Evolutionary conservation across 1,139 yeast genomes (phyloP), one percentile per base, ranked within the genome.

Genomic region (Taiozyma onychis): DNA sequence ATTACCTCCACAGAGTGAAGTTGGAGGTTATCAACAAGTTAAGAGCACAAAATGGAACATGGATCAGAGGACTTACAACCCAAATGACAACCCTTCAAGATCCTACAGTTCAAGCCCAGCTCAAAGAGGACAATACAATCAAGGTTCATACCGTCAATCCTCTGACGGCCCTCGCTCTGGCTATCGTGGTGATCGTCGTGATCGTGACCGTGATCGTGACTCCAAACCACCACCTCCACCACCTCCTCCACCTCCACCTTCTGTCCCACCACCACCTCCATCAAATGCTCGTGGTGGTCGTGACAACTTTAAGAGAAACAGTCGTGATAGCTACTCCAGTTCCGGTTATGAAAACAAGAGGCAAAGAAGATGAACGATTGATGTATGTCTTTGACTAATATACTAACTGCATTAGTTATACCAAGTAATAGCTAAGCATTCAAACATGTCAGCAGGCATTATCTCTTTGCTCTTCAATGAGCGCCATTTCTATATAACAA

Each of bases 341-440:
- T 22, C 43, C 35, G 41, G 47, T 35, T 50, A 26, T 37, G 48
- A 50, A 21, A 50, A 50, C 32, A 47, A 47, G 41, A 50, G 48
- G 45, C 47, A 32, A 10, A 50, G 50, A 50, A 50, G 46, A 44
- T 24, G 16, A 35, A 37, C n/a, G 14, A 16, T 18, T 37, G 18
- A 16, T 37, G 41, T 18, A 37, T 18, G 13, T 37, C 10, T 35
- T 35, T 16, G 10, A 13, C 4, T 8, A 10, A 27, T 27, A 27
- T 13, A 27, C 30, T 27, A 4, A 27, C 10, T 27, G 30, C 11
- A 27, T 27, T 10, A 6, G 7, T 24, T 27, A 27, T 6, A 27
- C 11, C 30, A 10, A 27, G 4, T 27, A 3, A 4, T 27, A 27
- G 18, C 18, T 18, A 18, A 18, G 18, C 18, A 18, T 18, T 18